phyloP scores from a whole-genome alignment of 179 eudicot species.

The Spinacia oleracea region DNA sequence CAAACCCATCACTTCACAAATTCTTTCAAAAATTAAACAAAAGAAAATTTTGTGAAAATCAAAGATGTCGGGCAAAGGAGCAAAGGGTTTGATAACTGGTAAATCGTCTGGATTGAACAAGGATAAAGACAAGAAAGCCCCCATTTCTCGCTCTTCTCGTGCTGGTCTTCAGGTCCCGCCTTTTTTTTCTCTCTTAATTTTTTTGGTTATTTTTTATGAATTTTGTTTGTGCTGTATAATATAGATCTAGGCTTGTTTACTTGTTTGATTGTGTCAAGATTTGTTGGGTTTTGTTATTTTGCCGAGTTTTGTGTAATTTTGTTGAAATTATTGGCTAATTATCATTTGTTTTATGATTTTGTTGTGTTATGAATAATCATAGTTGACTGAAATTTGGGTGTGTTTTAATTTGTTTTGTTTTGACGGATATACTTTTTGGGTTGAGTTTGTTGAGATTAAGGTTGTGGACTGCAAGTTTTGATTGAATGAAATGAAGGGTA shows the following conservation, averaged over 20 bases:
- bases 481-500: not conserved
- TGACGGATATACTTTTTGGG: not conserved
- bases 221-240: not conserved
- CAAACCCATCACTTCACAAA: not conserved
- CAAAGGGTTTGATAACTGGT: conserved; percentile 54
- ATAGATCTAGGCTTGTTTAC: conserved; percentile 25
- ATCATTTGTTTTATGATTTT: not conserved
- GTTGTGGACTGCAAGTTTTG: not conserved
- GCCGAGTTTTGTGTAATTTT: not conserved
- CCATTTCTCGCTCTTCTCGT: conserved; percentile 55
- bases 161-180: conserved; percentile 55
- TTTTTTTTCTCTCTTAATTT: not conserved
- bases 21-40: too few relatives aligned
- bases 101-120: conserved; percentile 40
- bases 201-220: not conserved
- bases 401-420: not conserved
- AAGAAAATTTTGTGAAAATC: not conserved
- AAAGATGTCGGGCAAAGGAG: conserved; percentile 65
- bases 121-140: conserved; percentile 58
- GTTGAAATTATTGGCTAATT: not conserved
- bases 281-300: conserved; percentile 11
- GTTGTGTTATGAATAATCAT: not conserved
- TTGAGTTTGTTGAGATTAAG: not conserved
- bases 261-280: not conserved
- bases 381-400: not conserved